Evolutionary conservation across 1,284 basidiomycete genomes (phyloP).

Genomic region (Austroboletus niveus): DNA sequence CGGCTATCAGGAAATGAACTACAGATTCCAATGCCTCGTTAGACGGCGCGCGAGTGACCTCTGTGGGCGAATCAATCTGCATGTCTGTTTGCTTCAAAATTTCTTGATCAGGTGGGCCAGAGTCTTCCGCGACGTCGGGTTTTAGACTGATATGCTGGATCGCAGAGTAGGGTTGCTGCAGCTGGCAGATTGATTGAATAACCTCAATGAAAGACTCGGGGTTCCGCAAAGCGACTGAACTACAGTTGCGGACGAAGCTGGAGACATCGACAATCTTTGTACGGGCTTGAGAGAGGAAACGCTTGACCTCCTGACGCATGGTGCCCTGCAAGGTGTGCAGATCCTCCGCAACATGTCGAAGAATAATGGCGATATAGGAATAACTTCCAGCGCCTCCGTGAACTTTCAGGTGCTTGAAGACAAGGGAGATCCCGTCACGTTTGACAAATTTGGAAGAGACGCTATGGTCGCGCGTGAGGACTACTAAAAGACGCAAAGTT

Average conservation of each 20-base stretch:
- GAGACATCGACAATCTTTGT: slow-evolving; percentile 70
- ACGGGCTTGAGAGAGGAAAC: slow-evolving; percentile 71
- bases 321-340: slow-evolving; percentile 59
- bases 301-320: slow-evolving; percentile 82
- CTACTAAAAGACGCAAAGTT: slow-evolving; percentile 74
- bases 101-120: slow-evolving; percentile 22
- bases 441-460: slow-evolving; percentile 63
- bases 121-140: slow-evolving; percentile 29
- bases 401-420: slow-evolving; percentile 65
- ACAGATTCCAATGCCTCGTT: slow-evolving; percentile 61
- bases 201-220: slow-evolving; percentile 76
- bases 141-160: slow-evolving; percentile 68
- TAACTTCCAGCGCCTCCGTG: slow-evolving; percentile 70
- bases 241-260: slow-evolving; percentile 76
- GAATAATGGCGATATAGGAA: slow-evolving; percentile 81
- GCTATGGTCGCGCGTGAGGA: slow-evolving; percentile 72
- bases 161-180: slow-evolving; percentile 64
- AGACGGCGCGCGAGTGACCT: slow-evolving; percentile 27
- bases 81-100: slow-evolving; percentile 46
- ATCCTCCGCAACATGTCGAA: slow-evolving; percentile 91
- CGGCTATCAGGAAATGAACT: slow-evolving; percentile 70
- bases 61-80: slow-evolving; percentile 59
- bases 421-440: slow-evolving; percentile 57
- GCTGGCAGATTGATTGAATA: slow-evolving; percentile 67
- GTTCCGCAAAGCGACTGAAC: slow-evolving; percentile 82